Base-by-base conservation (phyloP, 129 eudicot genomes). In the Oenanthe sinensis region DNA sequence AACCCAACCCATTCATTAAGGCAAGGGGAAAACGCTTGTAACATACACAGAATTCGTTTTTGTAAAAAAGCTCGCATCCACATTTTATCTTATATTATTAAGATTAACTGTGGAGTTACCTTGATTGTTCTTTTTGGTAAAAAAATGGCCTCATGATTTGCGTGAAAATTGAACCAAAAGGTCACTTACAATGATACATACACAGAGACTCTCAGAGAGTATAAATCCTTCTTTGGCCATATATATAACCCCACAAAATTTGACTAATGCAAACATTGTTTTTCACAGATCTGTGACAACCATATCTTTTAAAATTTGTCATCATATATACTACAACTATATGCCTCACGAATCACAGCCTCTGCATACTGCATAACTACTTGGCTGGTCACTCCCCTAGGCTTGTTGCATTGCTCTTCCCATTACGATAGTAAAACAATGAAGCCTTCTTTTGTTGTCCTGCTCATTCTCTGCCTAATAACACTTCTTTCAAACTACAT, bases 391-490 rank as follows among this genome's bases (percentile, higher is more conserved):
- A 19, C 62, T 19, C 8, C 26, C 24, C 19, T 49, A 33, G 4
- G 20, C 1, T 9, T 19, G 60, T 2, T 33, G 36, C 65, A 20
- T 49, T 40, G 52, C 26, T 52, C 77, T 15, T 55, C 47, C 71
- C 83, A 33, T 46, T 20, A 74, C 78, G 44, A 4, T 17, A 63
- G 79, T 52, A 67, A 77, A 78, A 82, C 13, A 50, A 87, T 85
- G 91, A 45, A 36, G 81, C 84, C 78, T 44, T 50, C 39, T 44
- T 52, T 78, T 8, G 4, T 58, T 58, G 0, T 58, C 76, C 87
- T 82, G 43, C 80, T 77, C 71, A 36, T 85, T 62, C 71, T 87
- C 78, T 65, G 83, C 78, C 63, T 85, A 71, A 33, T 73, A 70
- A 26, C 83, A 44, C 63, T 60, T 55, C 9, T 54, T 14, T 15